Evolutionary conservation across 441 rosid genomes (phyloP), one percentile per base, ranked within the genome.

Genomic region (Populus hybrid): DNA sequence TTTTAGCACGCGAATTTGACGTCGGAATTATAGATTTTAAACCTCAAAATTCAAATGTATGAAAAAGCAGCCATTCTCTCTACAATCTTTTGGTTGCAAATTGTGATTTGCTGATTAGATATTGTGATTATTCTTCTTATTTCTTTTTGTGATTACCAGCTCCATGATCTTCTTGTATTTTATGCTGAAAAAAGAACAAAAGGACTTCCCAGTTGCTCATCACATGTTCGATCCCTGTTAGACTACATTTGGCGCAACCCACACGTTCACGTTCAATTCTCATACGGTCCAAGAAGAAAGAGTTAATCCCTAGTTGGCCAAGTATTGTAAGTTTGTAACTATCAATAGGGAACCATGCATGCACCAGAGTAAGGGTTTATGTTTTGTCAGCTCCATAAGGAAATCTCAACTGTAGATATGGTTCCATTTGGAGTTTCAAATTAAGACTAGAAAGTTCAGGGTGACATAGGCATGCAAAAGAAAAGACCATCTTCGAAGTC

Each of bases 1-100:
- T 76, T 81, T 77, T 69, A 20, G 85, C 80, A 77, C 73, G 83
- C 79, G 71, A 71, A 75, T 79, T 83, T 46, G 76, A 81, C 67
- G 74, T 61, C 9, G 23, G 71, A 42, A 61, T 65, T 64, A 50
- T 36, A 61, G 69, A 76, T 80, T 73, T 28, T 36, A 64, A 28
- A 67, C 82, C 79, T 73, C 35, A 63, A 73, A 70, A 75, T 46
- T 64, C 67, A 65, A 10, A 23, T 9, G n/a, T 8, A 21, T 8
- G 14, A 61, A 61, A 70, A 63, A 20, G 34, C 32, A 30, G 1
- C 4, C 57, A 46, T 46, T 38, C 57, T 46, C 18, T 46, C 20
- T 14, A 46, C 20, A 46, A 46, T 14, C 57, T 46, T 14, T 14
- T 46, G 42, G 57, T 14, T 9, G 40, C 67, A 53, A 76, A 34